These are phyloP conservation scores for Parathielavia hyrcaniae DNA, from an alignment of 495 filamentous ascomycete genomes.

Conservation along the genomic window DNA sequence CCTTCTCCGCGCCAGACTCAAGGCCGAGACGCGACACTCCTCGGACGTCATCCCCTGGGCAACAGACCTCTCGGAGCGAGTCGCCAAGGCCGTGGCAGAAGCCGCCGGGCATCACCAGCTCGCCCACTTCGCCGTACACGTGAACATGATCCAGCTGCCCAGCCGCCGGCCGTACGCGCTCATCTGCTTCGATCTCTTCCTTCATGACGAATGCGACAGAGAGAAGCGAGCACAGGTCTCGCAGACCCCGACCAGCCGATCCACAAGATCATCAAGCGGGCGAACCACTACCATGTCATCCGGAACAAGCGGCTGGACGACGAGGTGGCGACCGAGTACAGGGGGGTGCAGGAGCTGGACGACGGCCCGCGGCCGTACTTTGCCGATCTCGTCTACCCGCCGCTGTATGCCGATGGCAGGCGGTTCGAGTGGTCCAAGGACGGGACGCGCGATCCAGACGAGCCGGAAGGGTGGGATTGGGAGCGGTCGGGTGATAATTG, in stretches of 20 bases:
- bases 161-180: conserved; percentile 4
- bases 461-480: conserved; percentile 4
- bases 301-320: not conserved
- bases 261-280: conserved; percentile 4
- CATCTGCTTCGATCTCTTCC: conserved; percentile 3
- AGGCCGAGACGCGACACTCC: not conserved
- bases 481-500: not conserved
- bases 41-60: conserved; percentile 2
- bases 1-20: not conserved
- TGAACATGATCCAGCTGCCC: not conserved
- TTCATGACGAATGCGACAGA: not conserved
- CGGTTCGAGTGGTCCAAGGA: not conserved
- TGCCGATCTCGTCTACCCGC: not conserved
- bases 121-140: not conserved
- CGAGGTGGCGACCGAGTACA: not conserved
- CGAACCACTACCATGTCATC: conserved; percentile 1
- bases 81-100: not conserved
- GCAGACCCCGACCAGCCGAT: not conserved
- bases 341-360: not conserved
- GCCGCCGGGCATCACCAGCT: not conserved
- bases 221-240: not conserved
- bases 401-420: not conserved
- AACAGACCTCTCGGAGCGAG: not conserved
- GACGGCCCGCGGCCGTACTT: conserved; percentile 2
- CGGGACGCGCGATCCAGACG: not conserved